A percentile compares a stretch with the other conserved stretches of the same genome.
Evolutionary conservation across 2,329 filamentous ascomycete genomes (phyloP).

Genomic region (Ceratocystis ficicola): DNA sequence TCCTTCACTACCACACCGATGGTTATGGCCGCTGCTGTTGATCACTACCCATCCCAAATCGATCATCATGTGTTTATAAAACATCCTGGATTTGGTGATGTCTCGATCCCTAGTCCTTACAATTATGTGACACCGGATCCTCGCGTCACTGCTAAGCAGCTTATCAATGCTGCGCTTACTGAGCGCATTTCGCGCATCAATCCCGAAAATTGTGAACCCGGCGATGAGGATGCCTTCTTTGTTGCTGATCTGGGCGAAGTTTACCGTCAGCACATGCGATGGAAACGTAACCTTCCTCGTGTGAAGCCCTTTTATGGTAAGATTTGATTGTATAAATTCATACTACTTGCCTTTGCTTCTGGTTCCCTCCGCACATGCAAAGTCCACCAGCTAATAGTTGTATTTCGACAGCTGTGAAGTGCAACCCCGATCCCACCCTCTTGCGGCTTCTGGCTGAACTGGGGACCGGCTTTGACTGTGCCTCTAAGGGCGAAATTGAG

Average conservation of each 20-base stretch:
- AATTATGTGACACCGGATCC: slow-evolving; percentile 23
- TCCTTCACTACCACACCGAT: slow-evolving; percentile 32
- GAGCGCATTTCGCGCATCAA: slow-evolving; percentile 74
- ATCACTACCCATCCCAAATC: slow-evolving; percentile 40
- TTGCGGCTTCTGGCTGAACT: slow-evolving; percentile 76
- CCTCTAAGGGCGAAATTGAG: slow-evolving; percentile 95
- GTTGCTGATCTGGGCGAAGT: slow-evolving; percentile 96
- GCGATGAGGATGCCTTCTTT: slow-evolving; percentile 96
- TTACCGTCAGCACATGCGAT: slow-evolving; percentile 95
- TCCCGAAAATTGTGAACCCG: slow-evolving; percentile 74
- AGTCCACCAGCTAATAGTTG: not conserved
- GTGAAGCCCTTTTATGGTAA: slow-evolving; percentile 93
- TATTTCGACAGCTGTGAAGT: slow-evolving; percentile 68
- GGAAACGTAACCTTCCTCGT: slow-evolving; percentile 86
- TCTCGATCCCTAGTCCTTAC: slow-evolving; percentile 3
- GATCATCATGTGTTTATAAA: slow-evolving; percentile 41
- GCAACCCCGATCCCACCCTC: slow-evolving; percentile 87
- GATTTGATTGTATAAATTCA: slow-evolving; percentile 25
- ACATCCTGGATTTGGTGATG: slow-evolving; percentile 31
- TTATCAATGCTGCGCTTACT: slow-evolving; percentile 80
- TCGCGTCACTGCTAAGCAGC: slow-evolving; percentile 49
- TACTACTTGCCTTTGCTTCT: not conserved
- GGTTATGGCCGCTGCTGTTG: slow-evolving; percentile 53
- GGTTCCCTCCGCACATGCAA: not conserved
- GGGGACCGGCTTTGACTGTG: slow-evolving; percentile 94